These are phyloP conservation scores for Candolleomyces efflorescens DNA, from an alignment of 768 basidiomycete genomes.

Conservation along the genomic window DNA sequence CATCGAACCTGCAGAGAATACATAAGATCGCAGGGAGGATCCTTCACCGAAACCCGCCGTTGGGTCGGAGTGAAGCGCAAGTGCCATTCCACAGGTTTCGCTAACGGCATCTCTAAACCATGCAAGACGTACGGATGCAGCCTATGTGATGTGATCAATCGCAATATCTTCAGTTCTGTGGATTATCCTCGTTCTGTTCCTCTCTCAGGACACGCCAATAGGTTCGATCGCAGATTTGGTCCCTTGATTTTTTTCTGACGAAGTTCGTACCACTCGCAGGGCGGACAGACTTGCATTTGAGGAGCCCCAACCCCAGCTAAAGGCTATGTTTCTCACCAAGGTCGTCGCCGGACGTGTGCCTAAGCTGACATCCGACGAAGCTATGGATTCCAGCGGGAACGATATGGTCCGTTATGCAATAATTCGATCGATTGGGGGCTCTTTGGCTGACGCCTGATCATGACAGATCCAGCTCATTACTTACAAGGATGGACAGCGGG, in stretches of 20 bases:
- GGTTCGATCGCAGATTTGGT: not conserved
- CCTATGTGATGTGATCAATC: not conserved
- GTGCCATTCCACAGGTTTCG: not conserved
- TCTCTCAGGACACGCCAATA: not conserved
- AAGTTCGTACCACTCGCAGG: not conserved
- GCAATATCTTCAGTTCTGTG: not conserved
- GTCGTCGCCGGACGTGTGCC: not conserved
- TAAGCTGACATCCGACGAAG: not conserved
- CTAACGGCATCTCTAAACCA: not conserved
- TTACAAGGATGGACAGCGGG: not conserved
- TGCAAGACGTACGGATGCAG: not conserved
- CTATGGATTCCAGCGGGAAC: not conserved
- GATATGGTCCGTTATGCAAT: not conserved
- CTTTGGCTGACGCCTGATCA: not conserved
- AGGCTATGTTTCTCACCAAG: not conserved
- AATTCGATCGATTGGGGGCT: not conserved
- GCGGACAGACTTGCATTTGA: not conserved
- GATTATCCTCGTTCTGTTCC: not conserved
- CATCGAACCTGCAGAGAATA: not conserved
- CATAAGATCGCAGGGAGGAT: not conserved
- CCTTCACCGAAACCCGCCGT: not conserved
- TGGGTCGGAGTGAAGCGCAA: not conserved
- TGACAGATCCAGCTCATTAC: not conserved
- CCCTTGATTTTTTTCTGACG: not conserved
- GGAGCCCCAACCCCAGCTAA: not conserved